Conservation (phyloP, 805 yeast species). For the Kodamaea hsintzibuensis region DNA sequence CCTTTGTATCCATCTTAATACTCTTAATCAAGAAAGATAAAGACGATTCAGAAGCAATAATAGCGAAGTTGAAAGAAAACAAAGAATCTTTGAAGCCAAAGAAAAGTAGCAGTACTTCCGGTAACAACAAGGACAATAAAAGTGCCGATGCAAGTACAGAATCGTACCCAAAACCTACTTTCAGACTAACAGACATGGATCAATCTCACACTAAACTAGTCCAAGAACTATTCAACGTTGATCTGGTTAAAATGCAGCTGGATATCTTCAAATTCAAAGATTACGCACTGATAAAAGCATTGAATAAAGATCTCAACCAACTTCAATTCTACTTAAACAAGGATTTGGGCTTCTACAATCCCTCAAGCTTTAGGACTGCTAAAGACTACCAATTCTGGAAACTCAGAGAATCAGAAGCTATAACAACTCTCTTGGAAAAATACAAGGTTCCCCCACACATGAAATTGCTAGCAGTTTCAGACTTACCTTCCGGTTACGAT, state of each 20-base stretch:
- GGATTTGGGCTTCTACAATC: slow-evolving; percentile 41
- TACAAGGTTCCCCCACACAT: slow-evolving; percentile 35
- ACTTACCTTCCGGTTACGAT: slow-evolving; percentile 35
- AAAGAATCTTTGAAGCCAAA: slow-evolving; percentile 37
- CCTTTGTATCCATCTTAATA: slow-evolving; percentile 39
- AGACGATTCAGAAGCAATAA: slow-evolving; percentile 36
- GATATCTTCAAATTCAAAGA: slow-evolving; percentile 49
- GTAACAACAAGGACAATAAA: background rate
- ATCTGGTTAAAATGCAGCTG: slow-evolving; percentile 51
- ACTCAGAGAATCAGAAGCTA: slow-evolving; percentile 22
- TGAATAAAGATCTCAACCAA: slow-evolving; percentile 38
- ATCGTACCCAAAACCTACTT: slow-evolving; percentile 47
- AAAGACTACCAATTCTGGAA: slow-evolving; percentile 36
- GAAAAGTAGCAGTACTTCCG: slow-evolving; percentile 5
- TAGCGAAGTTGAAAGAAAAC: slow-evolving; percentile 45
- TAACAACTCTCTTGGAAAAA: slow-evolving; percentile 25
- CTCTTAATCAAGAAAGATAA: slow-evolving; percentile 38
- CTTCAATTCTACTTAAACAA: slow-evolving; percentile 34
- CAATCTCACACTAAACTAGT: slow-evolving; percentile 44
- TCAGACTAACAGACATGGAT: slow-evolving; percentile 55
- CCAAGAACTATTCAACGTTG: slow-evolving; percentile 50
- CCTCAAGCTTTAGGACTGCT: slow-evolving; percentile 22
- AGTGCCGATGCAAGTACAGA: background rate
- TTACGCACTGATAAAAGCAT: slow-evolving; percentile 38
- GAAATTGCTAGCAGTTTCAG: slow-evolving; percentile 33